These are phyloP conservation scores for Calamus simplicifolius DNA, from an alignment of 176 grass and related monocot species.

Conservation along the genomic window DNA sequence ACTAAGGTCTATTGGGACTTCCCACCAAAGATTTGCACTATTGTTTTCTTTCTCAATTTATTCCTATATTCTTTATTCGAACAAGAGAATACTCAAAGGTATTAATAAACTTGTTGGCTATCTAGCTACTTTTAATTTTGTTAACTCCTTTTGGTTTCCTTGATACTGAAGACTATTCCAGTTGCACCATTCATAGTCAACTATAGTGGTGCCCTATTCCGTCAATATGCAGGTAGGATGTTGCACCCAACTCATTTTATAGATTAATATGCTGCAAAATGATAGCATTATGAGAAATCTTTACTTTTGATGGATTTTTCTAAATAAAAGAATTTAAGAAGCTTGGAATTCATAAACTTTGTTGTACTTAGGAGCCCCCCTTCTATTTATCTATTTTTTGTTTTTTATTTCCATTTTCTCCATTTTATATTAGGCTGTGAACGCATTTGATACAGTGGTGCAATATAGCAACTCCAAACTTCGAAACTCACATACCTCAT, in stretches of 20 bases:
- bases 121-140: neutral
- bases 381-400: no score
- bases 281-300: no score
- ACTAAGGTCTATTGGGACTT: slow-evolving; percentile 85
- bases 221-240: slow-evolving; percentile 74
- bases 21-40: slow-evolving; percentile 92
- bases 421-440: no score
- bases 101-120: slow-evolving; percentile 8
- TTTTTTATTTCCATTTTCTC: no score
- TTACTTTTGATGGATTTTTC: no score
- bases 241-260: neutral
- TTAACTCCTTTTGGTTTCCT: slow-evolving; percentile 16
- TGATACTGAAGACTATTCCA: slow-evolving; percentile 60
- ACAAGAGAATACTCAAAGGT: slow-evolving; percentile 97
- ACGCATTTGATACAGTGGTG: no score
- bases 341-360: no score
- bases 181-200: slow-evolving; percentile 86
- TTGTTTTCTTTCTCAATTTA: slow-evolving; percentile 88
- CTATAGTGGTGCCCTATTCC: slow-evolving; percentile 88
- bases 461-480: no score
- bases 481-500: no score
- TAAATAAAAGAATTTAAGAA: no score
- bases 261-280: neutral
- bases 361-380: no score
- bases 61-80: slow-evolving; percentile 92